Base-by-base conservation (phyloP, 352 stramenopile genomes). In the Pythium phragmitis region DNA sequence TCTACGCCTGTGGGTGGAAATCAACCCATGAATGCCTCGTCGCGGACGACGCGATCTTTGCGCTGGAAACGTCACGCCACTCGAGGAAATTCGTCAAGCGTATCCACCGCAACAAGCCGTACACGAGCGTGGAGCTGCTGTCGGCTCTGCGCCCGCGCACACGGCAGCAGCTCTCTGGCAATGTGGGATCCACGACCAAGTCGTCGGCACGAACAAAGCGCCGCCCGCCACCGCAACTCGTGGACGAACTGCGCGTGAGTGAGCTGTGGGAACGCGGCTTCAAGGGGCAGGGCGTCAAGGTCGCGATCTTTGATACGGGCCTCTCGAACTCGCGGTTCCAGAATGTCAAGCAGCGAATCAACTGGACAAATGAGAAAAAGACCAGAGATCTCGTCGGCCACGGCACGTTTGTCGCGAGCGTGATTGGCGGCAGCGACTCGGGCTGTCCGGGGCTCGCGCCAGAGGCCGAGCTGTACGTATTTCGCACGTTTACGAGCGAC, bases 221-320 rank as follows among this genome's bases (percentile, higher is more conserved):
- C 14, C 55, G 55, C n/a, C 63, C 63, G 33, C 63, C 63, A 9
- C 63, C 63, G 8, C 63, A 64, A n/a, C 60, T 91, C 16, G 72
- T 85, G 12, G 77, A 88, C 16, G 74, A 84, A 23, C 62, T 89
- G 28, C 71, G 78, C 33, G 68, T 88, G 39, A 73, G 77, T 37
- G 68, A 74, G 26, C 69, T 91, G 9, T 88, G 79, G 80, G 77
- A 87, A 14, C 70, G 67, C 8, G 82, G 80, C 0, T 89, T 73
- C 43, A 86, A 82, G 62, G 88, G 88, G 8, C 67, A 82, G 48
- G 86, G 80, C 21, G 79, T 96, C 48, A 92, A 89, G 65, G 68
- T 96, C 11, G 89, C 79, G 28, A 80, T 97, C 37, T 96, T 97
- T 56, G 89, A 96, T 67, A 96, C 89, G 1, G 89, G 89, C 0